phyloP scores from a whole-genome alignment of 2,329 filamentous ascomycete species.

The Pseudogymnoascus sp. region DNA sequence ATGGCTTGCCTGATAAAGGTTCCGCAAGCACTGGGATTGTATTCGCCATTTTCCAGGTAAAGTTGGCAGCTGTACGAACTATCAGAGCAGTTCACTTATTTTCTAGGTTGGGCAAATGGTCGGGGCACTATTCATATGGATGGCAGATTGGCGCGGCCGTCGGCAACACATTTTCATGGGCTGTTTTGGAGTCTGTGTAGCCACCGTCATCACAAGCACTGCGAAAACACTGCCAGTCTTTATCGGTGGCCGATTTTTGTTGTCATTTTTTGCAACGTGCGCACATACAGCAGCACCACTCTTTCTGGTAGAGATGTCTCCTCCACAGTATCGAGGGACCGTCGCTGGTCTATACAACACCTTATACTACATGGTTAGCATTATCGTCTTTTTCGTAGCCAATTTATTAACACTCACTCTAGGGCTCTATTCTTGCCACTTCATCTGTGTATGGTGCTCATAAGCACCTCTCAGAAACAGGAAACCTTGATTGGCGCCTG shows the following conservation, averaged over 20 bases:
- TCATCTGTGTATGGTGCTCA: conserved; percentile 16
- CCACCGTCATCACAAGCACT: conserved; percentile 41
- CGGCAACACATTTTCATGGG: conserved; percentile 41
- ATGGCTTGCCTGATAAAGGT: no score
- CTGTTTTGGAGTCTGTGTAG: conserved; percentile 40
- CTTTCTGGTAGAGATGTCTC: conserved; percentile 52
- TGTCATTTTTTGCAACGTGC: conserved; percentile 48
- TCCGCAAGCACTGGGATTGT: no score
- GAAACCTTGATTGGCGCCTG: conserved; percentile 25
- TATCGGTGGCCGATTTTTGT: conserved; percentile 43
- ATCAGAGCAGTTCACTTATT: conserved; percentile 17
- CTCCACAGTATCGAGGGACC: conserved; percentile 49
- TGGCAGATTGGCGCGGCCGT: conserved; percentile 39
- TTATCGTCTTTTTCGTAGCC: conserved; percentile 33
- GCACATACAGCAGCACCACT: conserved; percentile 48
- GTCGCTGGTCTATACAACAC: conserved; percentile 47
- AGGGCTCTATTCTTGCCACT: conserved; percentile 1
- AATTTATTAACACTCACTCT: conserved; percentile 20
- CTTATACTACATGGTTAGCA: conserved; percentile 38
- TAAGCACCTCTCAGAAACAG: neutral
- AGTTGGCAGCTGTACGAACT: no score
- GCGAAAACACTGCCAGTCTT: conserved; percentile 34
- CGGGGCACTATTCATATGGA: conserved; percentile 37
- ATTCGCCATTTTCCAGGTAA: no score
- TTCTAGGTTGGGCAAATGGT: conserved; percentile 36